Conservation (phyloP, 2,329 filamentous ascomycete species). For the Blumeria graminis region DNA sequence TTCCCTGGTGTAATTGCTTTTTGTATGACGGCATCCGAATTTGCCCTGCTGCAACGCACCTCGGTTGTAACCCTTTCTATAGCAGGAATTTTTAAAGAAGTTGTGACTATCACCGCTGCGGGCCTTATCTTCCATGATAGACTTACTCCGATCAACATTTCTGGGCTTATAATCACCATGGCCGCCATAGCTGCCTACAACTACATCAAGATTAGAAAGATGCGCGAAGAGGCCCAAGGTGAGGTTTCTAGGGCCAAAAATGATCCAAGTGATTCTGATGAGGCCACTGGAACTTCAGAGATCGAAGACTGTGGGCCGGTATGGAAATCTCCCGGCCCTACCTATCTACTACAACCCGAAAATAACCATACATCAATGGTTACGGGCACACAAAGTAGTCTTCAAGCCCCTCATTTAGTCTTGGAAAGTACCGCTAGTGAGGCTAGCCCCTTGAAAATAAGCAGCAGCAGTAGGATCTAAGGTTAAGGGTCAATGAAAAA, state of each 20-base stretch:
- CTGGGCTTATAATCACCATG: slow-evolving; percentile 73
- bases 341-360: no score
- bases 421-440: no score
- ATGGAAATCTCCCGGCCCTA: no score
- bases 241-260: slow-evolving; percentile 19
- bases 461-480: no score
- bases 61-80: slow-evolving; percentile 91
- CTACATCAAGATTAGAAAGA: slow-evolving; percentile 76
- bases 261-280: slow-evolving; percentile 9
- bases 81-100: slow-evolving; percentile 96
- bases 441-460: no score
- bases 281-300: not conserved
- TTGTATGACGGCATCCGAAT: slow-evolving; percentile 89
- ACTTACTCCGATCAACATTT: slow-evolving; percentile 67
- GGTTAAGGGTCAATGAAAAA: no score
- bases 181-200: slow-evolving; percentile 75
- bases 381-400: no score
- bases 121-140: slow-evolving; percentile 72
- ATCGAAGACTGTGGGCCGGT: no score
- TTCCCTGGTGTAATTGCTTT: slow-evolving; percentile 87
- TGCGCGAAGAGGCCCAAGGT: slow-evolving; percentile 50
- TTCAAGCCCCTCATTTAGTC: no score
- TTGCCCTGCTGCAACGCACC: slow-evolving; percentile 80
- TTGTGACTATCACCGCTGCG: slow-evolving; percentile 79
- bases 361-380: no score